These are phyloP conservation scores for Luvunga scandens DNA, from an alignment of 345 rosid genomes.

Conservation along the genomic window DNA sequence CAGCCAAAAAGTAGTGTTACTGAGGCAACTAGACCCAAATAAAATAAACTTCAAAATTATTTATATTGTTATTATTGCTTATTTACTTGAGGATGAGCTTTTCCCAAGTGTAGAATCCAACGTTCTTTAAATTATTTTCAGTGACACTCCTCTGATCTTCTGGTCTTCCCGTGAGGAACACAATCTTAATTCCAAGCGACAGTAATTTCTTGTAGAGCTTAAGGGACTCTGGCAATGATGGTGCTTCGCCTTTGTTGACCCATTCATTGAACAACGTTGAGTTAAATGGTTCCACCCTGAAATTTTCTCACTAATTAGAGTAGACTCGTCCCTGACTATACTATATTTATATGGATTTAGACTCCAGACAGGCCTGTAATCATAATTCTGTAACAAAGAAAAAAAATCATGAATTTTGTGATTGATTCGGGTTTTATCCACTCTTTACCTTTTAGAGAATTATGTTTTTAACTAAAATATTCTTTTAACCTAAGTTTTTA, in stretches of 20 bases:
- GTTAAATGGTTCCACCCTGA: conserved; percentile 33
- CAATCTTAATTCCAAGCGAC: conserved; percentile 33
- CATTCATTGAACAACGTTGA: conserved; percentile 24
- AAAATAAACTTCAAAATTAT: not conserved
- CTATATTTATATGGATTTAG: no score
- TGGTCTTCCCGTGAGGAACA: conserved; percentile 42
- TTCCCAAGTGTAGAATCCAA: conserved; percentile 44
- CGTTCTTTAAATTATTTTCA: conserved; percentile 25
- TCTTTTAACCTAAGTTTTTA: no score
- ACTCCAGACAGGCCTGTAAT: no score
- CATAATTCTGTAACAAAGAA: no score
- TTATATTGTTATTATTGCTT: not conserved
- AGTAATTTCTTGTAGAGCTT: conserved; percentile 28
- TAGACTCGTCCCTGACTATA: no score
- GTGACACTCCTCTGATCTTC: conserved; percentile 28
- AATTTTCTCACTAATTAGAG: not conserved
- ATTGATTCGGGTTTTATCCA: no score
- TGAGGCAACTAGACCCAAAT: no score
- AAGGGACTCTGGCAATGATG: conserved; percentile 38
- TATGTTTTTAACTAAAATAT: no score
- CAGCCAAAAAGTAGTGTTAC: not conserved
- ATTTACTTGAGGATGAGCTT: conserved; percentile 42
- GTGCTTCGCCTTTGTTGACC: conserved; percentile 34
- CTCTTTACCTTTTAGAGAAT: no score
- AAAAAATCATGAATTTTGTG: no score